phyloP scores from a whole-genome alignment of 2,329 filamentous ascomycete genomes.

The Fusarium sarcochroum region DNA sequence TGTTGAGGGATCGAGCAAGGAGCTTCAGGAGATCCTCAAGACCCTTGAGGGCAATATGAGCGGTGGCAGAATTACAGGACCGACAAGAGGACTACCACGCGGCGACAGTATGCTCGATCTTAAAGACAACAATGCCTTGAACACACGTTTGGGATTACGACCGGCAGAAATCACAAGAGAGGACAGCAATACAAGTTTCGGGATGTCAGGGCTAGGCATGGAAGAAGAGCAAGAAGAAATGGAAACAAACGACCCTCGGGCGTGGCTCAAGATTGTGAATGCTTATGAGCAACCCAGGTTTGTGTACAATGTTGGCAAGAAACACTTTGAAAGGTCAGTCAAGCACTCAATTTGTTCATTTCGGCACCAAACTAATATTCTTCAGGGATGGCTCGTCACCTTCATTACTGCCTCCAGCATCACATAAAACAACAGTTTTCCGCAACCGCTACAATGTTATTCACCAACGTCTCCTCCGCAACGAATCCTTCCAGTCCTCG shows the following conservation, averaged over 20 bases:
- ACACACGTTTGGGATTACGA: conserved; percentile 69
- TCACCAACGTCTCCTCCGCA: conserved; percentile 90
- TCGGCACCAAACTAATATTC: conserved; percentile 35
- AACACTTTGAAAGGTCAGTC: conserved; percentile 85
- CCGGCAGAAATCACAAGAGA: conserved; percentile 64
- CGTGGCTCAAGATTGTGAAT: conserved; percentile 86
- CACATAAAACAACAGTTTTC: conserved; percentile 88
- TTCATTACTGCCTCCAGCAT: conserved; percentile 80
- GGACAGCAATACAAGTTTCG: conserved; percentile 77
- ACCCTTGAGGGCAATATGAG: conserved; percentile 89
- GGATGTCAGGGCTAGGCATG: conserved; percentile 66
- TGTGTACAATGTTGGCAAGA: conserved; percentile 83
- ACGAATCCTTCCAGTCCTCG: conserved; percentile 91
- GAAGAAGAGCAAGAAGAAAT: conserved; percentile 71
- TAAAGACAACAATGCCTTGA: conserved; percentile 65
- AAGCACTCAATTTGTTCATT: background rate
- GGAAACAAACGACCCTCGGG: conserved; percentile 75
- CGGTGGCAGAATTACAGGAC: conserved; percentile 78
- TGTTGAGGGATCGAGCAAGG: conserved; percentile 83
- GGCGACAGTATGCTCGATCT: conserved; percentile 75
- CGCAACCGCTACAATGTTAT: conserved; percentile 93
- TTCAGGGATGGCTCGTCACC: conserved; percentile 72
- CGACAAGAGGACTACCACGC: conserved; percentile 64
- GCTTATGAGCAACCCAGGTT: conserved; percentile 89
- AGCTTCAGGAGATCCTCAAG: conserved; percentile 86